Conservation (phyloP, 768 basidiomycete genomes). For the Kwoniella newhampshirensis region DNA sequence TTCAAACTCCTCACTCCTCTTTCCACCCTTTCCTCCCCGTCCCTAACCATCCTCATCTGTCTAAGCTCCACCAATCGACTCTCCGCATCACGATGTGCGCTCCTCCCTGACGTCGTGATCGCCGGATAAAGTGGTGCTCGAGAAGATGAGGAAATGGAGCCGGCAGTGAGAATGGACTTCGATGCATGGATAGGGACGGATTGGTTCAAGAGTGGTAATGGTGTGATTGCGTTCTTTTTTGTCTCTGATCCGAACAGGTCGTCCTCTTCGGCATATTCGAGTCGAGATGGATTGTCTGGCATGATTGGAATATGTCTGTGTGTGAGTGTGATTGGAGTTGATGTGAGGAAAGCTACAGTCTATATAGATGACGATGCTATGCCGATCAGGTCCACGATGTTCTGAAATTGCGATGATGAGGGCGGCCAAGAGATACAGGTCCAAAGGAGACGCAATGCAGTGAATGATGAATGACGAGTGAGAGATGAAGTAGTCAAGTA, state of each 20-base stretch:
- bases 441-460: background rate
- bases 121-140: background rate
- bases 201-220: constrained; percentile 2
- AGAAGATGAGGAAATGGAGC: background rate
- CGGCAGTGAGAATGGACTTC: background rate
- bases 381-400: too few species aligned
- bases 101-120: constrained; percentile 1
- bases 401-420: background rate
- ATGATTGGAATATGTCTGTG: too few species aligned
- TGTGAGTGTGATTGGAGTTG: background rate
- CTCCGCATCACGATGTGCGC: constrained; percentile 9
- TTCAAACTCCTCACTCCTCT: constrained; percentile 27
- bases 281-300: background rate
- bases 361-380: too few species aligned
- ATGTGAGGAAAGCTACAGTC: background rate
- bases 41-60: constrained; percentile 9
- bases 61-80: constrained; percentile 19
- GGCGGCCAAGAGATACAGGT: background rate
- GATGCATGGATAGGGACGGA: background rate
- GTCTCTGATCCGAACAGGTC: constrained; percentile 32
- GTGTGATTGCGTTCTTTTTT: background rate
- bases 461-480: too few species aligned
- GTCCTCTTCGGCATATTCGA: constrained; percentile 42
- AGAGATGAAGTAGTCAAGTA: too few species aligned
- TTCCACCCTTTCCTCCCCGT: background rate